These are phyloP conservation scores for Penicillium desertorum DNA, from an alignment of 495 filamentous ascomycete species.

Conservation along the genomic window DNA sequence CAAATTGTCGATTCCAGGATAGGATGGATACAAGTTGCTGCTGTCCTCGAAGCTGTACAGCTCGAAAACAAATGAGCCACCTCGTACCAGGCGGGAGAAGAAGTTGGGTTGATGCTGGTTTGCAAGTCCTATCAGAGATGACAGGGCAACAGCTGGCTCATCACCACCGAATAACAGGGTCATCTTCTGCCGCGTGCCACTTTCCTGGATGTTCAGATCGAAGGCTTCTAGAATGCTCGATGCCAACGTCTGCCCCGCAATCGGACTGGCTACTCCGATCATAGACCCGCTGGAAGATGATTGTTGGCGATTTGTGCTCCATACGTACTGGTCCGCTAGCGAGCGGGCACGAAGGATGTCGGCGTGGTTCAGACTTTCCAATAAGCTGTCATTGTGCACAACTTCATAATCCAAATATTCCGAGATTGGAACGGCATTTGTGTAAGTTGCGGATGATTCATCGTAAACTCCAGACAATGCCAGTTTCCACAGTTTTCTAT, in stretches of 20 bases:
- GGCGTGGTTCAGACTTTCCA: constrained; percentile 49
- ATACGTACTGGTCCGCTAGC: constrained; percentile 67
- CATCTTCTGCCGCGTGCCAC: constrained; percentile 51
- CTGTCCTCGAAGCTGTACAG: constrained; percentile 60
- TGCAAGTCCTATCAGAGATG: constrained; percentile 64
- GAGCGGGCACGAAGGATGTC: constrained; percentile 58
- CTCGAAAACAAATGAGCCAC: constrained; percentile 70
- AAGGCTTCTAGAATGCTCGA: constrained; percentile 60
- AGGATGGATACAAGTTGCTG: constrained; percentile 36
- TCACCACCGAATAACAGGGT: constrained; percentile 68
- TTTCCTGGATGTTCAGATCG: constrained; percentile 45
- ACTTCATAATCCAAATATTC: constrained; percentile 73
- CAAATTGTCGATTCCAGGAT: constrained; percentile 56
- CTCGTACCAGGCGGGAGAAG: constrained; percentile 67
- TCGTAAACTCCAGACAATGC: constrained; percentile 39
- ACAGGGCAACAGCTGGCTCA: constrained; percentile 71
- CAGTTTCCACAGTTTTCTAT: constrained; percentile 44
- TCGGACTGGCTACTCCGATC: constrained; percentile 51
- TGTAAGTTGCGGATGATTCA: constrained; percentile 48
- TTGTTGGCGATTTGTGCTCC: constrained; percentile 60
- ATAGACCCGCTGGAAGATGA: constrained; percentile 38
- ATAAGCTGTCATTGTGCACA: constrained; percentile 67
- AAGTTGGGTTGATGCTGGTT: constrained; percentile 55
- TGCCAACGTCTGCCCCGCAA: constrained; percentile 65
- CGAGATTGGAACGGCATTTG: constrained; percentile 60